Evolutionary conservation across 805 yeast species (phyloP).

Genomic region (Lipomyces mesembrius): DNA sequence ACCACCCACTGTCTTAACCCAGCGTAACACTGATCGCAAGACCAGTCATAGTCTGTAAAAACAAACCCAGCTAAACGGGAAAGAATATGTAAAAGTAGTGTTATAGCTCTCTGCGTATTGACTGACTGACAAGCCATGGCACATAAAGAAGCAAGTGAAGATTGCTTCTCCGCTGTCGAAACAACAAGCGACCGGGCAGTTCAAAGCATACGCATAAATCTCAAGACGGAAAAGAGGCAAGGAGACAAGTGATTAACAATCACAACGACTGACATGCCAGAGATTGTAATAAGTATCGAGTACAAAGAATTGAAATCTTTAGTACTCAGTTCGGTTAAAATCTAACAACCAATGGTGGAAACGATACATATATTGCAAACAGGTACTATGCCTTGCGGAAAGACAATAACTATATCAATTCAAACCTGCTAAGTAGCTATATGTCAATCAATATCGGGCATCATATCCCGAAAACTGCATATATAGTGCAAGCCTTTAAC

Average conservation of each 20-base stretch:
- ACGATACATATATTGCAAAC: not conserved
- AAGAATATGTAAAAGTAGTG: conserved; percentile 15
- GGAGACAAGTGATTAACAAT: not conserved
- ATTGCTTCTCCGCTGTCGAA: conserved; percentile 3
- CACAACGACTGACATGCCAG: not conserved
- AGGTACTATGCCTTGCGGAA: not conserved
- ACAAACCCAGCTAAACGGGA: conserved; percentile 5
- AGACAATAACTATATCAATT: not conserved
- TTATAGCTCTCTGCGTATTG: conserved; percentile 9
- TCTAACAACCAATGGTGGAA: not conserved
- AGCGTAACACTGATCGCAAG: conserved; percentile 4
- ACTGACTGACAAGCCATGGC: conserved; percentile 18
- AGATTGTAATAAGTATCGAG: not conserved
- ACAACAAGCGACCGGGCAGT: conserved; percentile 6
- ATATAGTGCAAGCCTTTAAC: not conserved
- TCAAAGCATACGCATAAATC: conserved; percentile 9
- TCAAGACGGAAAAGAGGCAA: not conserved
- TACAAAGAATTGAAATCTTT: not conserved
- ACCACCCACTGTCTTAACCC: conserved; percentile 15
- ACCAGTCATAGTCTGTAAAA: not conserved
- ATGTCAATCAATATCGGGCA: not conserved
- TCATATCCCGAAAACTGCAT: too few relatives aligned
- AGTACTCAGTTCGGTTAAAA: too few relatives aligned
- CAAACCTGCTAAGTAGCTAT: not conserved
- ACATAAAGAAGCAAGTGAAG: conserved; percentile 9